These are phyloP conservation scores for Ogataea hybrid DNA, from an alignment of 1,139 yeast species.

Conservation along the genomic window DNA sequence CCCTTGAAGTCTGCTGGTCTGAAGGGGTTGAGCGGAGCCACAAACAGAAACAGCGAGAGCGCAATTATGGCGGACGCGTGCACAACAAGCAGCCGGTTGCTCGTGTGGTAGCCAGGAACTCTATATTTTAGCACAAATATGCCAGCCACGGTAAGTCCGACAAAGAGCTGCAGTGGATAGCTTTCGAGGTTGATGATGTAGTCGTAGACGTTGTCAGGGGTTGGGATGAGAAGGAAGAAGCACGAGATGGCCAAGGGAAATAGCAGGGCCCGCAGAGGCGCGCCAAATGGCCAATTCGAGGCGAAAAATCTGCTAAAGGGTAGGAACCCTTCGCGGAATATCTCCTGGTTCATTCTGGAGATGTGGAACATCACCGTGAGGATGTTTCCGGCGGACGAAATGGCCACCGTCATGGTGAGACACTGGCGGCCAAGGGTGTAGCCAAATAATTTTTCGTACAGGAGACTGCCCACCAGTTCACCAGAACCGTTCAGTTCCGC, in stretches of 20 bases:
- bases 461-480: conserved; percentile 52
- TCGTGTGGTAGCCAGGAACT: conserved; percentile 46
- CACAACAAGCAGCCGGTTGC: conserved; percentile 42
- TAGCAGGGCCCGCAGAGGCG: conserved; percentile 46
- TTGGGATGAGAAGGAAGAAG: conserved; percentile 33
- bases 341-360: conserved; percentile 53
- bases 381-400: conserved; percentile 61
- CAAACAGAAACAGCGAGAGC: conserved; percentile 40
- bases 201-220: conserved; percentile 41
- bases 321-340: conserved; percentile 58
- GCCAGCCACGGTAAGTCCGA: conserved; percentile 49
- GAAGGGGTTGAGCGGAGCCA: conserved; percentile 45
- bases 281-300: conserved; percentile 55
- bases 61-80: conserved; percentile 42
- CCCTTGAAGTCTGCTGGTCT: conserved; percentile 38
- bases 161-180: conserved; percentile 51
- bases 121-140: conserved; percentile 43
- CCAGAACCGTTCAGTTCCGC: conserved; percentile 47
- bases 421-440: conserved; percentile 46
- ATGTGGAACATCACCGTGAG: conserved; percentile 58
- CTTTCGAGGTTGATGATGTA: conserved; percentile 56
- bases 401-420: conserved; percentile 51
- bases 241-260: conserved; percentile 34
- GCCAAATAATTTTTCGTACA: conserved; percentile 57
- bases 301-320: conserved; percentile 54